Evolutionary conservation across 306 rosid species (phyloP).

Genomic region (Pyrus pyrifolia): DNA sequence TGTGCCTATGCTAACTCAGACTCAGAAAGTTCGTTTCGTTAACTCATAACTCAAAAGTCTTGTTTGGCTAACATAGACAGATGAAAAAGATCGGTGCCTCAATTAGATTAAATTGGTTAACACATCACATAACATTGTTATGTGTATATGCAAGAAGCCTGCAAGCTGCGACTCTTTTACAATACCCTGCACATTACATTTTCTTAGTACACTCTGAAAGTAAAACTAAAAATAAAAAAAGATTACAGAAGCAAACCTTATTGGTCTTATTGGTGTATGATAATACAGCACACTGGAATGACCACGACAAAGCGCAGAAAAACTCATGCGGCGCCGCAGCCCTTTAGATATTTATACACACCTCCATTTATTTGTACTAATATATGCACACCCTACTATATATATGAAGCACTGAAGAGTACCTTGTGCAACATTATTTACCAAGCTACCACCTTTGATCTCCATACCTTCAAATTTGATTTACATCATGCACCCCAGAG

Average conservation of each 20-base stretch:
- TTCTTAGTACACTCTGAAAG: too few relatives aligned
- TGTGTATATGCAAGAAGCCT: neutral
- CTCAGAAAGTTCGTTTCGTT: too few relatives aligned
- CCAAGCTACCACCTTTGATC: neutral
- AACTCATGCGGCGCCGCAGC: neutral
- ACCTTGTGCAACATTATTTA: neutral
- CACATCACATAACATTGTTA: neutral
- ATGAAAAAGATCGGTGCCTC: too few relatives aligned
- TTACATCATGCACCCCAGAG: slow-evolving; percentile 53
- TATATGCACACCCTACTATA: neutral
- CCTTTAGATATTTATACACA: neutral
- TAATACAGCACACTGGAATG: neutral
- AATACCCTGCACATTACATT: too few relatives aligned
- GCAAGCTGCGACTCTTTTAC: too few relatives aligned
- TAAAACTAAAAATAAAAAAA: too few relatives aligned
- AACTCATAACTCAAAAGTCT: too few relatives aligned
- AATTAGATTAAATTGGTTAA: too few relatives aligned
- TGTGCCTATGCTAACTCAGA: too few relatives aligned
- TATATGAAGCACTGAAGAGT: neutral
- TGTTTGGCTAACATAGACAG: too few relatives aligned
- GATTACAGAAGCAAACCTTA: too few relatives aligned
- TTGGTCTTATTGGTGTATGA: neutral
- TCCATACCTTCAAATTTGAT: neutral
- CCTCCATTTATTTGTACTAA: neutral
- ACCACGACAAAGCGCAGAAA: neutral